Evolutionary conservation across 2,329 filamentous ascomycete genomes (phyloP).

Genomic region (Elsinoe batatas): DNA sequence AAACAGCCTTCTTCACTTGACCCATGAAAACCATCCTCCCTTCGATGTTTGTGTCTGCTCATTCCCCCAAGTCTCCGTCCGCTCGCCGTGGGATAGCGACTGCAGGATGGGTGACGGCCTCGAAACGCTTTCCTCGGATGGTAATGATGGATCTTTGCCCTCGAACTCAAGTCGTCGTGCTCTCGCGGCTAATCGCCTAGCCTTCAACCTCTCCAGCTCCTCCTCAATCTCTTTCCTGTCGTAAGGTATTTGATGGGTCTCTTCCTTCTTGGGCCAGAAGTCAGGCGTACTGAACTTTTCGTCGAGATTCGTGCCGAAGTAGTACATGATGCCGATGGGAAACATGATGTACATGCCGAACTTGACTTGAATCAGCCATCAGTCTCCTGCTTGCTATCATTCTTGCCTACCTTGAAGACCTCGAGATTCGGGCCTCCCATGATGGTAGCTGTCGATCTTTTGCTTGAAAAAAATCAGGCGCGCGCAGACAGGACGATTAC

Average conservation of each 20-base stretch:
- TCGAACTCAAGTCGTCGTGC: conserved; percentile 38
- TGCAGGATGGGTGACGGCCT: conserved; percentile 2
- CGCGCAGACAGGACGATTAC: too few relatives aligned
- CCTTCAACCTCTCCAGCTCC: conserved; percentile 65
- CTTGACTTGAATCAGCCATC: conserved; percentile 38
- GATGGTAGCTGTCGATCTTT: conserved; percentile 21
- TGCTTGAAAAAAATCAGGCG: neutral
- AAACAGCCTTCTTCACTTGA: conserved; percentile 10
- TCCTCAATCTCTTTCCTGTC: conserved; percentile 73
- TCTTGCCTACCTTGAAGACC: conserved; percentile 69
- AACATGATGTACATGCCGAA: conserved; percentile 99
- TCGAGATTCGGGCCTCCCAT: conserved; percentile 85
- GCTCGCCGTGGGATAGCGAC: conserved; percentile 8
- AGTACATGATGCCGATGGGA: conserved; percentile 98
- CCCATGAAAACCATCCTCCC: conserved; percentile 16
- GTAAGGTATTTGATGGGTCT: conserved; percentile 66
- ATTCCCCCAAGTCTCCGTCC: neutral
- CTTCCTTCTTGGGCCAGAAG: conserved; percentile 82
- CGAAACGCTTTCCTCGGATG: neutral
- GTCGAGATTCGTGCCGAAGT: conserved; percentile 98
- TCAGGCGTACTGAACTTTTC: conserved; percentile 76
- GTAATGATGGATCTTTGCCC: conserved; percentile 6
- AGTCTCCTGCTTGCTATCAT: neutral
- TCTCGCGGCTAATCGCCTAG: conserved; percentile 36
- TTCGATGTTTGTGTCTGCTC: conserved; percentile 2